Base-by-base conservation (phyloP, 106 monocot genomes). In the Platanthera guangdongensis region DNA sequence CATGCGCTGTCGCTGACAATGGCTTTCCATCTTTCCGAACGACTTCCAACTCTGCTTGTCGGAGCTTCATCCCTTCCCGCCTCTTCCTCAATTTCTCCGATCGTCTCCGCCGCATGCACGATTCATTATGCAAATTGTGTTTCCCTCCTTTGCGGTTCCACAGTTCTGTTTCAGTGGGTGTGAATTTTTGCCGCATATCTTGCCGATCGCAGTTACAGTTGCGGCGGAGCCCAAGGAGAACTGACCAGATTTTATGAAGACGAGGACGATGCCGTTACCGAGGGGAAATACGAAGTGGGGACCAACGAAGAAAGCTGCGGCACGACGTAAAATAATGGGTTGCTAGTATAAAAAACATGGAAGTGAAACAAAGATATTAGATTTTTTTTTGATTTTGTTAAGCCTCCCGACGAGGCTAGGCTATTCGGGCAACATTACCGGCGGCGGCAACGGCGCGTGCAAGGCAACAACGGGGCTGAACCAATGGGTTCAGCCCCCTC, bases 191-290 rank as follows among this genome's bases (percentile, higher is more conserved):
- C 67, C 67, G 32, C 10, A 67, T 13, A 71, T n/a, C 4, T 9
- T 13, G 18, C 50, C 22, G 19, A 9, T 46, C 32, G 47, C 45
- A 14, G 1, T 70, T 39, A 39, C 39, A 1, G 3, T 2, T 1
- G 13, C 6, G 15, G 47, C 6, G 13, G 47, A n/a, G 67, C 47
- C 5, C 7, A 46, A 48, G 4, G 57, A 8, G 53, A 52, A 57
- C 18, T 46, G 47, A 28, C 57, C 39, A 51, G 52, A 47, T 46
- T 81, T 68, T 50, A 81, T 68, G 32, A 81, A 68, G 68, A 75
- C 51, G 54, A 75, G 25, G 47, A 81, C 75, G 68, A 81, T 81
- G 46, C 47, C 81, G 68, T 81, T 81, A 13, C 75, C 75, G 47
- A 81, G 16, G 48, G 76, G 68, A 55, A 81, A 81, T 51, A 65